phyloP scores from a whole-genome alignment of 163 green algal species.

The Chlamydomonas reinhardtii region DNA sequence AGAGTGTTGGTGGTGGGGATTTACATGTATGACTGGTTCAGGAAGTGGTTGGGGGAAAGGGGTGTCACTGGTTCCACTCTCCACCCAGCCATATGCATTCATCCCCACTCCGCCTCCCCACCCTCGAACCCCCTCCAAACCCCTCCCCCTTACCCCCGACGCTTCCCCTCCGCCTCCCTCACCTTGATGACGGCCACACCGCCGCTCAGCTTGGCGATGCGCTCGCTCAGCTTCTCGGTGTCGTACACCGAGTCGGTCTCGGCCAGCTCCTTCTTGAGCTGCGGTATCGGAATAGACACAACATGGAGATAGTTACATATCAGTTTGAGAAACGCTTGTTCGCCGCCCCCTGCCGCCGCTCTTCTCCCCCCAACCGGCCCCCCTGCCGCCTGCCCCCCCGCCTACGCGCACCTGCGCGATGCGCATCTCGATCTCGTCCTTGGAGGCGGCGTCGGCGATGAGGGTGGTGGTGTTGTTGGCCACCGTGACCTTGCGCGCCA shows the following conservation, averaged over 20 bases:
- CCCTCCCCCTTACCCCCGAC: too few species aligned
- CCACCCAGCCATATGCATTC: too few species aligned
- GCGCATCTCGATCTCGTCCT: conserved; percentile 96
- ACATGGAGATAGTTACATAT: too few species aligned
- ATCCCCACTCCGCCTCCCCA: too few species aligned
- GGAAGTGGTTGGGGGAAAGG: too few species aligned
- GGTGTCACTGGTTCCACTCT: not conserved
- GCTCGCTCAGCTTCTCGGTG: conserved; percentile 98
- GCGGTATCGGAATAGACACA: not conserved
- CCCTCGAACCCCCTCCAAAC: too few species aligned
- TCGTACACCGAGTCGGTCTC: conserved; percentile 97
- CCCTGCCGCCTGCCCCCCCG: not conserved
- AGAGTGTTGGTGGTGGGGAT: too few species aligned
- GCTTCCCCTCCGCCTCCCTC: not conserved
- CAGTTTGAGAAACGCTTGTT: too few species aligned
- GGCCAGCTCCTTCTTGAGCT: conserved; percentile 98
- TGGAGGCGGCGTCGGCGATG: conserved; percentile 94
- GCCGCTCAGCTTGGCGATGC: conserved; percentile 96
- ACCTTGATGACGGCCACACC: conserved; percentile 98
- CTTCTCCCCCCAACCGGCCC: too few species aligned
- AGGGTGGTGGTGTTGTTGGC: conserved; percentile 89
- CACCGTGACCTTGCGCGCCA: conserved; percentile 92
- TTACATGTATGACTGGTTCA: too few species aligned
- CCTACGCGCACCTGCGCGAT: conserved; percentile 69
- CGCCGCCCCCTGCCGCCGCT: too few species aligned